Evolutionary conservation across 352 stramenopile genomes (phyloP), one percentile per base, ranked within the genome.

Genomic region (Phytophthora nicotianae): DNA sequence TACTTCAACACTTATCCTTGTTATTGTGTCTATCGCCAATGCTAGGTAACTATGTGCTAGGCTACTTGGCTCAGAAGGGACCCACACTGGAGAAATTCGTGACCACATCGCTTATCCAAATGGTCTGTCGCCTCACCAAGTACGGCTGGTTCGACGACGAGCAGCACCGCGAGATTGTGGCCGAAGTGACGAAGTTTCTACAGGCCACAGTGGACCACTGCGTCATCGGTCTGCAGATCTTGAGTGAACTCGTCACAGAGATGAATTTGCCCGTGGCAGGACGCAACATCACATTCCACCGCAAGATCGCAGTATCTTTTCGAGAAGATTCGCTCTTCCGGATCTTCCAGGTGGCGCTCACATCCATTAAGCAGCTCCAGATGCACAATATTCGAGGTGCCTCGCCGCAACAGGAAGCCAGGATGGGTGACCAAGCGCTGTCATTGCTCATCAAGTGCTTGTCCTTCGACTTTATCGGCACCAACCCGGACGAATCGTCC

Each of bases 391-490:
- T 97, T 37, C 51, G 79, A 32, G 84, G 81, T 21, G 82, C 86
- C 2, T 88, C 90, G 29, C 76, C 74, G 2, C 71, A 91, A 54
- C 95, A 99, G 68, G 89, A 99, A 68, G 70, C 79, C n/a, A 86
- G 90, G 13, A 90, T 99, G 68, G 90, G 91, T 17, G 92, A 99
- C 68, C 92, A 98, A 50, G 88, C 95, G 20, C 79, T 99, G 11
- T 75, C 83, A 20, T 78, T 99, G 27, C 81, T 87, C 19, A 97
- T 98, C 52, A 95, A 97, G 58, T 99, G 96, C 75, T 72, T 99
- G 23, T 98, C 91, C 10, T 99, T 99, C 80, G 97, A 99, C 73
- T 99, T 99, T 74, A 99, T 99, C 58, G 97, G 97, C 32, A 99
- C 97, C 7, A 99, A 99, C 74, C 94, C 97, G 11, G 97, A 99